Evolutionary conservation across 345 rosid species (phyloP), one percentile per base, ranked within the genome.

Genomic region (Ceriops zippeliana): DNA sequence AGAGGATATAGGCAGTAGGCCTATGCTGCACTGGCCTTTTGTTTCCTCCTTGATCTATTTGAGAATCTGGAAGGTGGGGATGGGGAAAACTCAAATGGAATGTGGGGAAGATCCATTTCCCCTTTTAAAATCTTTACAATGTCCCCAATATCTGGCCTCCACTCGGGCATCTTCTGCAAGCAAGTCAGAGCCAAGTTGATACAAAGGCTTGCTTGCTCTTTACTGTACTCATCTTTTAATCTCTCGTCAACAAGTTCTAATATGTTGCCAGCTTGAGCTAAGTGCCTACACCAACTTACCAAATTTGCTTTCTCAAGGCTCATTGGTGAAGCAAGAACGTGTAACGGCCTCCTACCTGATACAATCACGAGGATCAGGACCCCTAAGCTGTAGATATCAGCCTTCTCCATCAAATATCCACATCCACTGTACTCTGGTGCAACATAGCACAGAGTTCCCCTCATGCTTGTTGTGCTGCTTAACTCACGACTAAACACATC

Each of bases 401-500:
- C 93, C 81, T 96, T 96, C 89, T 96, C 99, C 87, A 92, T 85
- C 72, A 92, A 67, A 76, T 87, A 90, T 34, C 97, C 96, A 52
- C 90, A 90, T 20, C 93, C 91, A 56, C 98, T 92, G 37, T 87
- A 86, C 69, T 96, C 99, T 0, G 97, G 99, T 2, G 98, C 99
- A 51, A 92, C 89, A 77, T 96, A 96, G 58, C 99, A 96, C 71
- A 96, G 61, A 21, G 99, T 96, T 1, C 99, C 99, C 79, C 97
- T 87, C 98, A 96, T 89, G 86, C 99, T 92, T 2, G 99, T 96
- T 15, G 98, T 96, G 91, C 99, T 96, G 81, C 99, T 96, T 54
- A 95, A 79, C 75, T 95, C 99, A 0, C 96, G 90, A 70, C 99
- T 95, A 58, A 86, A 86, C 59, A 92, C 84, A 81, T 96, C 99